A percentile compares a stretch with the other conserved stretches of the same genome.
Conservation (phyloP, 495 filamentous ascomycete species). For the Baudoinia panamericana region DNA sequence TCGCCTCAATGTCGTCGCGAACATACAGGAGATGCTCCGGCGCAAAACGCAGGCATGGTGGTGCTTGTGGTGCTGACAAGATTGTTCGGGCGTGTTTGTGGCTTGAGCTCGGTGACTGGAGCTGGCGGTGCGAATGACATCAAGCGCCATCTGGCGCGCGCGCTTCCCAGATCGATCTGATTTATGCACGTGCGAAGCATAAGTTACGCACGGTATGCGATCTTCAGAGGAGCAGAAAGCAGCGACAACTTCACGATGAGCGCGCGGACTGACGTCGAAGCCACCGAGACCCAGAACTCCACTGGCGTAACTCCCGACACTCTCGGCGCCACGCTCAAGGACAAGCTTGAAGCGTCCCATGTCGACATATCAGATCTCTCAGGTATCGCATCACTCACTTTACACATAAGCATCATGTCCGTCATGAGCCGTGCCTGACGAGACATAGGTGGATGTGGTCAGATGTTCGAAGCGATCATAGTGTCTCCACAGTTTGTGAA, state of each 20-base stretch:
- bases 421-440: background rate
- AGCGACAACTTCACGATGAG: constrained; percentile 26
- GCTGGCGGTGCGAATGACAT: too few species aligned
- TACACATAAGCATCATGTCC: background rate
- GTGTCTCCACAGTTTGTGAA: constrained; percentile 78
- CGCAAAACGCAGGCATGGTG: background rate
- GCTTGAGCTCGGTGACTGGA: background rate
- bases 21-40: constrained; percentile 14
- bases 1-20: constrained; percentile 15
- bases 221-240: too few species aligned
- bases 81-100: background rate
- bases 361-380: constrained; percentile 91
- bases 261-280: constrained; percentile 34
- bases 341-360: constrained; percentile 63
- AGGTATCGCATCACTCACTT: constrained; percentile 40
- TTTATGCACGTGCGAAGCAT: background rate
- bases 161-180: too few species aligned
- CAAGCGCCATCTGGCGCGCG: too few species aligned
- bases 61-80: too few species aligned
- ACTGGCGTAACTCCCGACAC: constrained; percentile 55
- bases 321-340: constrained; percentile 53
- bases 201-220: background rate
- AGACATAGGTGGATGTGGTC: constrained; percentile 79
- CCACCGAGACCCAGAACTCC: constrained; percentile 29
- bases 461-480: constrained; percentile 84